Conservation (phyloP, 257 asterid species). For the Solanum verrucosum region DNA sequence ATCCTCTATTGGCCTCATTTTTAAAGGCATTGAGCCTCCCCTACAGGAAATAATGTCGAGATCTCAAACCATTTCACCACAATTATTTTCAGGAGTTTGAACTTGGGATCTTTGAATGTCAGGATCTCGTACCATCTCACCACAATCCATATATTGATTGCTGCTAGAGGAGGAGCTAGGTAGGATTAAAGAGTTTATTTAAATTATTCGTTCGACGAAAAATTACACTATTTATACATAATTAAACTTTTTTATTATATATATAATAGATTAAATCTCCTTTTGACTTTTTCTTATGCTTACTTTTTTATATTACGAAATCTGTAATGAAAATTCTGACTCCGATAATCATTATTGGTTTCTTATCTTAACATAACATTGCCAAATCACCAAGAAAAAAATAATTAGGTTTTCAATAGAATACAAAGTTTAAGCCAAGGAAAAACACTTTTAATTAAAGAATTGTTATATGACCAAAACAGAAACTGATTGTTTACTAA, state of each 20-base stretch:
- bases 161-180: neutral
- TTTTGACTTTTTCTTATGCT: neutral
- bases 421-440: neutral
- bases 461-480: neutral
- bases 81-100: no score
- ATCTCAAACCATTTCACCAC: neutral
- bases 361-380: neutral
- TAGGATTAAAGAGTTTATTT: neutral
- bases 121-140: neutral
- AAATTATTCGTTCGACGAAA: neutral
- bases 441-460: neutral
- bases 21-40: neutral
- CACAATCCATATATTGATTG: neutral
- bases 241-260: no score
- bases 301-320: neutral
- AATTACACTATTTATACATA: no score
- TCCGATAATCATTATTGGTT: neutral
- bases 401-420: neutral
- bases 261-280: neutral
- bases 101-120: no score
- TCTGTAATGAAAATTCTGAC: neutral
- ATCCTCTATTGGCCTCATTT: neutral
- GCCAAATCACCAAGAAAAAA: neutral
- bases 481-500: neutral
- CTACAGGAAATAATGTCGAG: rapidly evolving